Percentiles rank a stretch among this genome's conserved stretches.
Conservation (phyloP, 345 rosid genomes). For the Geranium rotundifolium region DNA sequence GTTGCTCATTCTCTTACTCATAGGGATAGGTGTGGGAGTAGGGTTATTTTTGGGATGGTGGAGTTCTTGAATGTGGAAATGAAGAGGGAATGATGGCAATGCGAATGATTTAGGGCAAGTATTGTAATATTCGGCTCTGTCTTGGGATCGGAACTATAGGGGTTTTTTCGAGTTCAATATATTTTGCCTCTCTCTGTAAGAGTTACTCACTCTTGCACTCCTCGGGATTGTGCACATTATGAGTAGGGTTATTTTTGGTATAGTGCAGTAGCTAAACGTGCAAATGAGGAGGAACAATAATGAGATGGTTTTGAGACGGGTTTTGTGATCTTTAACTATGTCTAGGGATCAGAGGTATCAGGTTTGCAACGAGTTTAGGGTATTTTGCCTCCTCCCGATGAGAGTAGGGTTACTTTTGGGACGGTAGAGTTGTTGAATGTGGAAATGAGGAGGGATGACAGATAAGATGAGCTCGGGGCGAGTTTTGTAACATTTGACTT, state of each 20-base stretch:
- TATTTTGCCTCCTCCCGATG: conserved; percentile 12
- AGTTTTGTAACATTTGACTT: too few species aligned
- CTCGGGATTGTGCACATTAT: conserved; percentile 34
- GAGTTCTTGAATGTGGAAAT: conserved; percentile 73
- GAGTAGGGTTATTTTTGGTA: conserved; percentile 63
- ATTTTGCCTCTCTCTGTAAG: not conserved
- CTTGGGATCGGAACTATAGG: conserved; percentile 16
- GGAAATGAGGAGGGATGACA: conserved; percentile 36
- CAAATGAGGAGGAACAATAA: conserved; percentile 12
- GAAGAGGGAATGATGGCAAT: too few species aligned
- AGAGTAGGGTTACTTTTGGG: conserved; percentile 53
- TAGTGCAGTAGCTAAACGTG: conserved; percentile 77
- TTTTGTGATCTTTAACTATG: too few species aligned
- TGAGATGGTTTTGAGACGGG: too few species aligned
- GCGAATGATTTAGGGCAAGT: too few species aligned
- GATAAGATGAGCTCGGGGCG: too few species aligned
- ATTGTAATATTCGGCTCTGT: too few species aligned
- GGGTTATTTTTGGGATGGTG: conserved; percentile 62
- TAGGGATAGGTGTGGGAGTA: conserved; percentile 32
- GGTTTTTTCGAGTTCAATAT: conserved; percentile 47
- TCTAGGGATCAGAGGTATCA: too few species aligned
- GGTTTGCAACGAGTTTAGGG: conserved; percentile 9
- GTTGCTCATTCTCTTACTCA: conserved; percentile 35
- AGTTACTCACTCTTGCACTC: conserved; percentile 33
- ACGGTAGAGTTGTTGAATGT: conserved; percentile 56